Conservation (phyloP, 2,329 filamentous ascomycete genomes). For the Paecilomyces formosus region DNA sequence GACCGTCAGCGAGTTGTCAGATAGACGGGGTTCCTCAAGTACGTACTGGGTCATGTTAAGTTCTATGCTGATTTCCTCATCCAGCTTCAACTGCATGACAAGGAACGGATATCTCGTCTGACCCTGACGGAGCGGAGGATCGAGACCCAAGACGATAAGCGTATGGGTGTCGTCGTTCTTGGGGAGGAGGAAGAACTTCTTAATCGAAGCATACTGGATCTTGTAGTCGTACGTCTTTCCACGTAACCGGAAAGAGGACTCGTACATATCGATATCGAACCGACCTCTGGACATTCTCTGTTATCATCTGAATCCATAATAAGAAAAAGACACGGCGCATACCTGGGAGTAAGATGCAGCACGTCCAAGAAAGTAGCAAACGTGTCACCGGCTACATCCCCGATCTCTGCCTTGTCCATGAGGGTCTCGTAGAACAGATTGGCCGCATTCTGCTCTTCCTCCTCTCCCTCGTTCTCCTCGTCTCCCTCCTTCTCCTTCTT, state of each 20-base stretch:
- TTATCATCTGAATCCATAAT: constrained; percentile 13
- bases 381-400: constrained; percentile 96
- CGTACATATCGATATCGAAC: constrained; percentile 99
- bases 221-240: constrained; percentile 99
- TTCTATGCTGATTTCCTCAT: constrained; percentile 94
- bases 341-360: constrained; percentile 91
- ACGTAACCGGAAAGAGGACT: constrained; percentile 89
- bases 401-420: constrained; percentile 98
- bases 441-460: constrained; percentile 86
- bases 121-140: constrained; percentile 90
- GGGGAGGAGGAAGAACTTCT: constrained; percentile 97
- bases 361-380: constrained; percentile 97
- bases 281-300: constrained; percentile 61
- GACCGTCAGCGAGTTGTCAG: constrained; percentile 7
- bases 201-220: constrained; percentile 95
- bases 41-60: constrained; percentile 79
- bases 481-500: constrained; percentile 63
- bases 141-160: constrained; percentile 87
- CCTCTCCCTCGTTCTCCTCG: constrained; percentile 57
- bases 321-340: constrained; percentile 14
- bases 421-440: constrained; percentile 97
- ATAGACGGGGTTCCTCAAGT: neutral
- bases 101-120: constrained; percentile 97
- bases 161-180: constrained; percentile 98
- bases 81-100: constrained; percentile 98